These are phyloP conservation scores for Magnolia officinalis DNA, from an alignment of 164 flowering plant genomes.

Conservation along the genomic window DNA sequence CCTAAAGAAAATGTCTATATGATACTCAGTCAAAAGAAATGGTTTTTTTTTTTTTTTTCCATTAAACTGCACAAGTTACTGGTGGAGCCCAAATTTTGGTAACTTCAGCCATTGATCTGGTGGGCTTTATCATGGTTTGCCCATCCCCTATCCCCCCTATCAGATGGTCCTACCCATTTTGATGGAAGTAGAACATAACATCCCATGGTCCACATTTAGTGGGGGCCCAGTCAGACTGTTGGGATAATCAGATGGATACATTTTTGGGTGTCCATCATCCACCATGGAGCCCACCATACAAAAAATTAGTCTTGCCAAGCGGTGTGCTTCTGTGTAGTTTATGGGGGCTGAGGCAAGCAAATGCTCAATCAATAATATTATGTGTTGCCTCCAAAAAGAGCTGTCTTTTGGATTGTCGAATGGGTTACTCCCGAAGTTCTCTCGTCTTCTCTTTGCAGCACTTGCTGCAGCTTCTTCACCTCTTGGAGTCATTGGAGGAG, in stretches of 20 bases:
- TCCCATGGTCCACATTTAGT: background rate
- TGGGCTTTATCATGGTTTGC: background rate
- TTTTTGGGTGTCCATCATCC: background rate
- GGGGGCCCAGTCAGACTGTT: background rate
- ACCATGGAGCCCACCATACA: background rate
- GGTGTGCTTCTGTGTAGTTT: background rate
- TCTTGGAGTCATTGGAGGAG: conserved; percentile 92
- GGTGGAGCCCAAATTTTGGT: background rate
- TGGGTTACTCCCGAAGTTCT: background rate
- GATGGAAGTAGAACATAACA: background rate
- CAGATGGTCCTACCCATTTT: background rate
- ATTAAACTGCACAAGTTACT: background rate
- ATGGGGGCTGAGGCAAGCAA: background rate
- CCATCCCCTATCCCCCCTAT: too few relatives aligned
- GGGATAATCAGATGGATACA: background rate
- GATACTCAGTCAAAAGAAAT: background rate
- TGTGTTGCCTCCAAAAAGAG: background rate
- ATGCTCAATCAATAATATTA: background rate
- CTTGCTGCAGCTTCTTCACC: conserved; percentile 99
- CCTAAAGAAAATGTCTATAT: background rate
- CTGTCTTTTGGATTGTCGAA: background rate
- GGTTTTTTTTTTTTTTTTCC: background rate
- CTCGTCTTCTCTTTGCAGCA: conserved; percentile 41
- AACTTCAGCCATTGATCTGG: background rate
- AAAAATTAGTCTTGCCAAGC: background rate